Percentiles rank a stretch among this genome's conserved stretches.
These are phyloP conservation scores for Marasmius tenuissimus DNA, from an alignment of 1,284 basidiomycete genomes.

Conservation along the genomic window DNA sequence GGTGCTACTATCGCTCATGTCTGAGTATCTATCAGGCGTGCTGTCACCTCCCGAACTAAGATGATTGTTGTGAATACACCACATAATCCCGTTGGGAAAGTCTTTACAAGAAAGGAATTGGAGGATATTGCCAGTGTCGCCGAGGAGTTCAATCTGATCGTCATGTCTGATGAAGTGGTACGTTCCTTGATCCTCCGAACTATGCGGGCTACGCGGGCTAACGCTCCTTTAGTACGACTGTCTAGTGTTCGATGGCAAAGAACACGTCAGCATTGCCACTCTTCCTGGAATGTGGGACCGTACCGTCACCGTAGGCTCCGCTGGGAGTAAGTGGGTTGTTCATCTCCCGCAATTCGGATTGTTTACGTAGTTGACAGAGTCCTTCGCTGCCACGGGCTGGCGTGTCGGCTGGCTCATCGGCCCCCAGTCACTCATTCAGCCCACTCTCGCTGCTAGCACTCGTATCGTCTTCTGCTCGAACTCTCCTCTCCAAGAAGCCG, in stretches of 20 bases:
- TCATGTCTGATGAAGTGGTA: conserved; percentile 96
- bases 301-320: conserved; percentile 52
- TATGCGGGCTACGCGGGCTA: background rate
- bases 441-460: conserved; percentile 87
- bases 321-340: conserved; percentile 39
- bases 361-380: conserved; percentile 49
- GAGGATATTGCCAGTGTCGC: conserved; percentile 84
- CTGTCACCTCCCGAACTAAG: conserved; percentile 86
- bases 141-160: conserved; percentile 89
- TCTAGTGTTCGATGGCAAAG: conserved; percentile 84
- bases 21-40: conserved; percentile 45
- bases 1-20: background rate
- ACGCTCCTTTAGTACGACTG: conserved; percentile 77
- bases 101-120: conserved; percentile 85
- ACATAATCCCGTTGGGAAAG: conserved; percentile 96
- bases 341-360: conserved; percentile 1
- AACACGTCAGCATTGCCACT: conserved; percentile 90
- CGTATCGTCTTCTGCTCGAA: conserved; percentile 96
- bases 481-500: conserved; percentile 90
- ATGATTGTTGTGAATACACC: conserved; percentile 95
- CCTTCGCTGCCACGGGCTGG: conserved; percentile 99
- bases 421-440: conserved; percentile 79
- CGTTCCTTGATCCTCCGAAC: conserved; percentile 26
- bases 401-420: conserved; percentile 96
- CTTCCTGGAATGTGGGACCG: conserved; percentile 98